Percentiles rank a stretch among this genome's conserved stretches.
Conservation (phyloP, 2,329 filamentous ascomycete species). For the Talaromyces islandicus region DNA sequence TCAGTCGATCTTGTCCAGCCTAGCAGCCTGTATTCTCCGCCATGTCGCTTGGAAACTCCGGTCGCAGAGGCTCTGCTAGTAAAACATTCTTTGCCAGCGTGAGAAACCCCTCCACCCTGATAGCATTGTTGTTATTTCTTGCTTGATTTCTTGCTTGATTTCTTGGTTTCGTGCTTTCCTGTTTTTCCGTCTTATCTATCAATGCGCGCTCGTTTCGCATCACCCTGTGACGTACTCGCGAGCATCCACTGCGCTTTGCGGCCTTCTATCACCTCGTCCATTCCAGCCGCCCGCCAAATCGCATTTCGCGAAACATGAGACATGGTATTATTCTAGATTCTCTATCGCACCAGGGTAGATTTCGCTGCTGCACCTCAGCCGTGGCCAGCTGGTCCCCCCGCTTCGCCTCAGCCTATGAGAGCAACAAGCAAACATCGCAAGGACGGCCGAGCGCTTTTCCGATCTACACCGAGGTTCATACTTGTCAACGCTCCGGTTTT, state of each 20-base stretch:
- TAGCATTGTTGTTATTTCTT: background rate
- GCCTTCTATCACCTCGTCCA: background rate
- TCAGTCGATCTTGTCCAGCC: background rate
- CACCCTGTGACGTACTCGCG: background rate
- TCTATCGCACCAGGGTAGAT: background rate
- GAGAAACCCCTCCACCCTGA: slow-evolving; percentile 15
- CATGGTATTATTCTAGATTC: background rate
- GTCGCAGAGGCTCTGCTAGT: slow-evolving; percentile 25
- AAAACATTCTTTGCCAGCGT: slow-evolving; percentile 32
- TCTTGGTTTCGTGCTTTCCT: background rate
- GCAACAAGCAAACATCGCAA: background rate
- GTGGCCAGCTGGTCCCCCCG: background rate
- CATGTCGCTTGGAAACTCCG: slow-evolving; percentile 25
- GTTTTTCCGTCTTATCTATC: background rate
- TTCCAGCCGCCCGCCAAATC: background rate
- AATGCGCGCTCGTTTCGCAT: background rate
- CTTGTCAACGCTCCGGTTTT: background rate
- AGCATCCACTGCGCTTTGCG: background rate
- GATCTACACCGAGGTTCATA: background rate
- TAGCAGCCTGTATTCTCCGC: background rate
- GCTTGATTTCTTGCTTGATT: background rate
- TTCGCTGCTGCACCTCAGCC: background rate
- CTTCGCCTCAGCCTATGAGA: background rate
- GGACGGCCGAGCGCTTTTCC: background rate
- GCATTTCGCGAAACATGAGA: background rate